Evolutionary conservation across 495 filamentous ascomycete genomes (phyloP), one percentile per base, ranked within the genome.

Genomic region (Neurospora sp.): DNA sequence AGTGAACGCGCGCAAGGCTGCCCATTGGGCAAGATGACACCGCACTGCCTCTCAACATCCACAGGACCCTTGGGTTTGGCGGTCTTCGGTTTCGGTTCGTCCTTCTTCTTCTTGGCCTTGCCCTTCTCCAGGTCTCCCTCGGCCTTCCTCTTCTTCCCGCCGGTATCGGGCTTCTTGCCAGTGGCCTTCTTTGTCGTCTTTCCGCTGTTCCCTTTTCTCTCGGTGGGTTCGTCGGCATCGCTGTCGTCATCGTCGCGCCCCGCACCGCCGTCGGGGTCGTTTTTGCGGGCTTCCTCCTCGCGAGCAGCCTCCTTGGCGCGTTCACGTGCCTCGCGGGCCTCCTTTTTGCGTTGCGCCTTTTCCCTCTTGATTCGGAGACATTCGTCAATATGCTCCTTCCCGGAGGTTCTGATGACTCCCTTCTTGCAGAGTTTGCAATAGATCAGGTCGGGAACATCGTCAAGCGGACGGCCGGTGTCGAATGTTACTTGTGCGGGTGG

Each of bases 11-110:
- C 96, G 79, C 96, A 99, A 71, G 92, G 92, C 31, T 92, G 92
- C 2, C 96, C 94, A 69, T 89, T 88, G 0, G 92, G 88, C 62
- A 97, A 88, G 59, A 89, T 86, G 23, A 99, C 96, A 86, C 96
- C 96, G 78, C 96, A 99, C 85, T 99, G 96, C 79, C 91, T 92
- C 83, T 98, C 96, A 38, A 99, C 96, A 83, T 99, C 96, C 35
- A 99, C 96, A 4, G 96, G 96, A 0, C 88, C 94, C 84, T 97
- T 98, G 0, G 93, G 92, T 75, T 97, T 97, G 5, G 93, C 88
- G 0, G 87, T 85, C 81, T 97, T 97, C 14, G 92, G 87, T 79
- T 97, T 98, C 3, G 94, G 93, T 75, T 98, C 95, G 81, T 98
- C 96, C 83, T 97, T 97, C 83, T 96, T 94, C 83, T 97, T 97